These are phyloP conservation scores for Erodium moschatum DNA, from an alignment of 441 rosid genomes.

Conservation along the genomic window DNA sequence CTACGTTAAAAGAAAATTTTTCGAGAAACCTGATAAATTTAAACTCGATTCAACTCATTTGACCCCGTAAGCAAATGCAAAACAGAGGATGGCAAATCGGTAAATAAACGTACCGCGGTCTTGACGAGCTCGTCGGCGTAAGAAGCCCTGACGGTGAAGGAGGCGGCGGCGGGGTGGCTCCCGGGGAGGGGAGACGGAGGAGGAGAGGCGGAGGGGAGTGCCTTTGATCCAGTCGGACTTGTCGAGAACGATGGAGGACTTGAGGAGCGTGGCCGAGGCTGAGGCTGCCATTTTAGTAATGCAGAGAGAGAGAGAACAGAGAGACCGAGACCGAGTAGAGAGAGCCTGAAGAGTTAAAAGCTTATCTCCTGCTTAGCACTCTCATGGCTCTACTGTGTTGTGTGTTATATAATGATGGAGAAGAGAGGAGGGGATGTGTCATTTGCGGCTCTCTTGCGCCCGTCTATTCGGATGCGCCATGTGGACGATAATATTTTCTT, in stretches of 20 bases:
- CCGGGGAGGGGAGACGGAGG: not conserved
- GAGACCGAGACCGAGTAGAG: too few species aligned
- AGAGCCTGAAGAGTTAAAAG: too few species aligned
- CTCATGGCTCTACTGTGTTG: too few species aligned
- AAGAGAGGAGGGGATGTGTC: not conserved
- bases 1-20: too few species aligned
- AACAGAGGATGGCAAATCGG: not conserved
- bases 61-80: too few species aligned
- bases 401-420: not conserved
- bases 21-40: too few species aligned
- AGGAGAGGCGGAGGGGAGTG: conserved; percentile 1
- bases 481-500: not conserved
- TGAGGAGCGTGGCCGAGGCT: not conserved
- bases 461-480: not conserved
- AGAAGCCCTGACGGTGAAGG: conserved; percentile 58
- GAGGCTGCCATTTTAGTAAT: too few species aligned
- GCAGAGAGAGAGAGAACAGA: too few species aligned
- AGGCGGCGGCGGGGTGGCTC: not conserved
- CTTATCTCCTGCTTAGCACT: too few species aligned
- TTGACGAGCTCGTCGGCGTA: conserved; percentile 81
- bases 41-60: too few species aligned
- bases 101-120: conserved; percentile 58
- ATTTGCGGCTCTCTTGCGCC: not conserved
- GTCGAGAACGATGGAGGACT: not conserved
- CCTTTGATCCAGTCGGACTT: not conserved